Percentiles rank a stretch among this genome's conserved stretches.
These are phyloP conservation scores for Bruguiera gymnorhiza DNA, from an alignment of 345 rosid species.

Conservation along the genomic window DNA sequence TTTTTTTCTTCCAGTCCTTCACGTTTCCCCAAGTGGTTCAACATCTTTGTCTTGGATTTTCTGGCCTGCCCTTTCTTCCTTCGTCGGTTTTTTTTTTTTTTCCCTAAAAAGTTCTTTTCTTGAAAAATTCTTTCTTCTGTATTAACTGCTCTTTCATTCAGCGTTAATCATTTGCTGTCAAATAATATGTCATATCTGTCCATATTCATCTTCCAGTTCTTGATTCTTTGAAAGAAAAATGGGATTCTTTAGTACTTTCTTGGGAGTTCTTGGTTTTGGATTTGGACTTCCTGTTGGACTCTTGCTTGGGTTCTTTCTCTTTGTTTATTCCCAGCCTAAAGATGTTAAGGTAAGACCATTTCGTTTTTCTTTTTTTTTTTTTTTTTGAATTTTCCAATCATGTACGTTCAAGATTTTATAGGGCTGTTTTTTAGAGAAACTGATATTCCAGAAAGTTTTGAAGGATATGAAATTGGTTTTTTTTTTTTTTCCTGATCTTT, in stretches of 20 bases:
- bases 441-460: too few relatives aligned
- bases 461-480: too few relatives aligned
- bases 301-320: conserved; percentile 57
- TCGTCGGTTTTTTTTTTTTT: not conserved
- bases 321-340: conserved; percentile 59
- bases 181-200: not conserved
- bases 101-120: not conserved
- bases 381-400: not conserved
- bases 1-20: not conserved
- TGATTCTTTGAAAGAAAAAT: conserved; percentile 10
- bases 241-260: conserved; percentile 45
- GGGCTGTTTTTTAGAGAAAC: too few relatives aligned
- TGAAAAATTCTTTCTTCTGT: not conserved
- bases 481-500: too few relatives aligned
- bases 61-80: not conserved
- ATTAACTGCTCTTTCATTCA: too few relatives aligned
- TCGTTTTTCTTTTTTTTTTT: not conserved
- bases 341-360: conserved; percentile 44
- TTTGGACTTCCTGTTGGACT: conserved; percentile 74
- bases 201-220: not conserved
- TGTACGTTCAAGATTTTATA: too few relatives aligned
- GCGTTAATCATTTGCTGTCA: too few relatives aligned
- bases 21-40: not conserved
- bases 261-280: conserved; percentile 63
- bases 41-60: not conserved